Evolutionary conservation across 257 asterid species (phyloP), one percentile per base, ranked within the genome.

Genomic region (Eucommia ulmoides): DNA sequence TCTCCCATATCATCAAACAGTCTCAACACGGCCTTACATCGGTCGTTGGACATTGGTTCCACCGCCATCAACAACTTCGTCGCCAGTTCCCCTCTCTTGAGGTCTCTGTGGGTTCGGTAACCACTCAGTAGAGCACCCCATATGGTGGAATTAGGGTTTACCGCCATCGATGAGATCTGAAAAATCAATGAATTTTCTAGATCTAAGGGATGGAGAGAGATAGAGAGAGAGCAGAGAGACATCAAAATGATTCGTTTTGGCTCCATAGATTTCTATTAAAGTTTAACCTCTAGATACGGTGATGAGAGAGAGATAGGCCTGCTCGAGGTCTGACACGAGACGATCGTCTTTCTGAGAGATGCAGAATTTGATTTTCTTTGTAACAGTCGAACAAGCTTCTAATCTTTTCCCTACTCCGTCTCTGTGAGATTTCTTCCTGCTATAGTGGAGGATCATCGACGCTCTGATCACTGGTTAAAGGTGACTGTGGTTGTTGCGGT

Each of bases 251-350:
- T n/a, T n/a, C n/a, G n/a, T n/a, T n/a, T n/a, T n/a, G n/a, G n/a
- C n/a, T n/a, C n/a, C n/a, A n/a, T n/a, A n/a, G n/a, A n/a, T n/a
- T n/a, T n/a, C n/a, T n/a, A n/a, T n/a, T n/a, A n/a, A n/a, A n/a
- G n/a, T n/a, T n/a, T 52, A 33, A 88, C 97, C 97, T 73, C 84
- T 68, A n/a, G 95, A 62, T 41, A 94, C 88, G 58, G 77, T 58
- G 63, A 88, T 74, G 57, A 88, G 84, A 65, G 84, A 78, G 55
- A 44, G 81, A 62, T 79, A 88, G 16, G 93, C 86, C 62, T 82
- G 81, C 61, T 81, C 89, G 46, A 84, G 60, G 48, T 81, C 84
- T 51, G 69, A 69, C 57, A 23, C 23, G 62, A 53, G 60, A 41
- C 73, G 67, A 41, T 65, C 65, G 38, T 75, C 86, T 53, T 72